Evolutionary conservation across 1,139 yeast genomes (phyloP), one percentile per base, ranked within the genome.

Genomic region (Geotrichum histeridarum): DNA sequence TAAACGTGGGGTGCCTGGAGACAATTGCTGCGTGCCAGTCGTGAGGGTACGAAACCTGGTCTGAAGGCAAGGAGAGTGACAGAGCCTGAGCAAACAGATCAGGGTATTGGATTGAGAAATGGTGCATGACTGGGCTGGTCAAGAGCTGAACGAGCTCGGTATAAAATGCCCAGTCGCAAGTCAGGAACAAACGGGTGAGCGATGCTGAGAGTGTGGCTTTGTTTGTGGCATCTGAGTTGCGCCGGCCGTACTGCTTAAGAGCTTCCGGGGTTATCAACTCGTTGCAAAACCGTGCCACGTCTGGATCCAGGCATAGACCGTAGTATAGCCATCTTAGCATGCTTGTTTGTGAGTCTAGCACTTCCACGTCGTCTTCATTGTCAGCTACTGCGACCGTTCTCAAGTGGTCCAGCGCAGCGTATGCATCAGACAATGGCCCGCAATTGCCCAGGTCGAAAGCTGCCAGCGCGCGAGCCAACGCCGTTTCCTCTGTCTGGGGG

Each of bases 301-400:
- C 55, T 5, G 53, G 51, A 36, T 58, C 59, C 15, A 44, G 27
- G 35, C 56, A 51, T 31, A 58, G 48, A 3, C 60, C 61, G 15
- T 35, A 36, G 39, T 55, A 58, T 27, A 58, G 48, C 54, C 54
- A 57, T 22, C 59, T 14, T 9, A 44, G 17, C 8, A 44, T 8
- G 12, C 39, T 44, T 2, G 31, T 15, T 5, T 44, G 39, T 5
- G 18, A 1, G 30, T 31, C 48, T 9, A 44, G 27, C 7, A 44
- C 17, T 4, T 44, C 39, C 14, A 44, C 48, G 11, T 7, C 18
- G 35, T 27, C 36, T 22, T 22, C 27, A 8, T 22, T 15, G 30
- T 44, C 39, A 12, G 7, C 27, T 8, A 17, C 15, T 8, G 17
- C 14, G 5, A 43, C 47, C 4, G 35, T 30, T 17, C 22, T 27